Base-by-base conservation (phyloP, 805 yeast genomes). In the Yarrowia keelungensis region DNA sequence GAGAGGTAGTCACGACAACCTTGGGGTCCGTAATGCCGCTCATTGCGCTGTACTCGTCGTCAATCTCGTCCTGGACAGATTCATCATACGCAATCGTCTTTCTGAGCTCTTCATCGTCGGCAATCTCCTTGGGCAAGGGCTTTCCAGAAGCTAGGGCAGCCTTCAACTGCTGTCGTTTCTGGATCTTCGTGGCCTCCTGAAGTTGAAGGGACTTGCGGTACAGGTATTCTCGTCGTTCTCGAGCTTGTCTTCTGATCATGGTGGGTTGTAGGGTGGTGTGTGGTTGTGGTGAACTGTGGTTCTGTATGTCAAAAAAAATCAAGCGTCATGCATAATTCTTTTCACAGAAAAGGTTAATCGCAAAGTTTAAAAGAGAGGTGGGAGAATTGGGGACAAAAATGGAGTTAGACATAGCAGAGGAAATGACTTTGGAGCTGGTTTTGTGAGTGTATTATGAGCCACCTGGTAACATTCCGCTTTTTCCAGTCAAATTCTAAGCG, bases 221-320 rank as follows among this genome's bases (percentile, higher is more conserved):
- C 36, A 95, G 82, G 75, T 93, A 95, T 76, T 95, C 98, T 78
- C 97, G 87, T 81, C 99, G 86, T 78, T 95, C 98, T 80, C 99
- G 87, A 8, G 98, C 98, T 76, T 94, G 97, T 82, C 92, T 87
- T 79, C 99, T 86, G 69, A 92, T 79, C 97, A 76, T 76, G 41
- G 16, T 19, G 19, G 8, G 51, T 16, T 26, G 32, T 14, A 11
- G 35, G 35, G 36, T 26, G 32, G 10, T 49, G 36, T 26, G 7
- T 8, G 3, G 36, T 19, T 16, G 22, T 14, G 5, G 45, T 3
- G 10, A 10, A 32, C 22, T 19, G 10, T 35, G 3, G 32, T 26
- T 26, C 32, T 26, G 32, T 26, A 26, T 26, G 32, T 26, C 32
- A 51, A 39, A 64, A 64, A 64, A 38, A 42, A 39, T 36, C 14